These are phyloP conservation scores for Pigoraptor vietnamica DNA, from an alignment of 78 protist genomes.

Conservation along the genomic window DNA sequence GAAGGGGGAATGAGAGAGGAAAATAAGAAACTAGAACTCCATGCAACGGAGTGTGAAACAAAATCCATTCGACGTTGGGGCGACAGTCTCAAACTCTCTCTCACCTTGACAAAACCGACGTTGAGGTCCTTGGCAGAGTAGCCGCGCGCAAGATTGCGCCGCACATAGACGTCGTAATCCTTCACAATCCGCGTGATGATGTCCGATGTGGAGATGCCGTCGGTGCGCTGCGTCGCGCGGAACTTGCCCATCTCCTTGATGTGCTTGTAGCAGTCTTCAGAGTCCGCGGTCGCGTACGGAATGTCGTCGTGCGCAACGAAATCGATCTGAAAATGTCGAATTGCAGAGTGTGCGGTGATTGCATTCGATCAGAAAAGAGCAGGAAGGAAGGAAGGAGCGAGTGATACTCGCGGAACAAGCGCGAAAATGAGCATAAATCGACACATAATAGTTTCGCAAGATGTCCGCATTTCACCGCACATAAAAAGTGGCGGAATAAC, in stretches of 20 bases:
- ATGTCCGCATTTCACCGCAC: too few species aligned
- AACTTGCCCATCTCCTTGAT: constrained; percentile 61
- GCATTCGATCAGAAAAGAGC: neutral
- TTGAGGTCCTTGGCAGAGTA: constrained; percentile 65
- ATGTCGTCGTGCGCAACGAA: constrained; percentile 69
- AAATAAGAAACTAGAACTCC: too few species aligned
- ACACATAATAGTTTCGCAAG: too few species aligned
- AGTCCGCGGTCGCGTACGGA: constrained; percentile 48
- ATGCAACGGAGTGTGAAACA: too few species aligned
- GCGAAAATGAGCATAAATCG: too few species aligned
- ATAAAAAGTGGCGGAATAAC: too few species aligned
- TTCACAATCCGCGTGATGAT: constrained; percentile 53
- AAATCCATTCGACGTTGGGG: too few species aligned
- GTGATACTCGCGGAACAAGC: neutral
- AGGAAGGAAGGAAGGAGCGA: neutral
- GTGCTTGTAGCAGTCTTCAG: constrained; percentile 54
- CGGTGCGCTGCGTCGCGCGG: constrained; percentile 57
- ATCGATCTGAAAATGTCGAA: constrained; percentile 38
- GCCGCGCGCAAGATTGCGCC: constrained; percentile 61
- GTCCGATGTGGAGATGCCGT: constrained; percentile 61
- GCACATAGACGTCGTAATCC: constrained; percentile 56
- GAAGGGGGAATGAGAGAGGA: too few species aligned
- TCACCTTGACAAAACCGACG: constrained; percentile 50
- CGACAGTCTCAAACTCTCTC: too few species aligned
- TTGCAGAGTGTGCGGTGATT: neutral